These are phyloP conservation scores for Oryza coarctata DNA, from an alignment of 176 grass and related monocot species.

Conservation along the genomic window DNA sequence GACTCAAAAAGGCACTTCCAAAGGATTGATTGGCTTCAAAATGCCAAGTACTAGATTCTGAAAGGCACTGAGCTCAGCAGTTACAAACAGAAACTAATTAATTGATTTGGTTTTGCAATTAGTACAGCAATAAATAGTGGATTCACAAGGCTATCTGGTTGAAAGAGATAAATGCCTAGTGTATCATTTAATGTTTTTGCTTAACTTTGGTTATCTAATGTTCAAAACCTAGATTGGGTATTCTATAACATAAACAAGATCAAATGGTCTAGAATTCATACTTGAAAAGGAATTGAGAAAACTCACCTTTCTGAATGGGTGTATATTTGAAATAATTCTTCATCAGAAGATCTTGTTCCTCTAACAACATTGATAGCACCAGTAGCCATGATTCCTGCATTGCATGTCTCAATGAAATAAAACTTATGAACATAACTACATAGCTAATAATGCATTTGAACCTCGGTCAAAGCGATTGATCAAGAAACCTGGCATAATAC, in stretches of 20 bases:
- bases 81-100: conserved; percentile 14
- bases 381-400: conserved; percentile 88
- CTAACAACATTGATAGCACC: conserved; percentile 97
- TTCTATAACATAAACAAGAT: background rate
- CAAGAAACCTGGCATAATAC: background rate
- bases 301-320: conserved; percentile 85
- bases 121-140: background rate
- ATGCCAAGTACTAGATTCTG: background rate
- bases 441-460: background rate
- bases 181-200: conserved; percentile 15
- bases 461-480: conserved; percentile 3
- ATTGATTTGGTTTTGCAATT: background rate
- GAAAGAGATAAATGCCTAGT: background rate
- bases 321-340: conserved; percentile 93
- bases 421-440: background rate
- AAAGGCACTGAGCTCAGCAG: background rate
- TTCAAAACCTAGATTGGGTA: background rate
- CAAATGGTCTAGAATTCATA: background rate
- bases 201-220: background rate
- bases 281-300: background rate
- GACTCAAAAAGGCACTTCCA: background rate
- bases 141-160: background rate
- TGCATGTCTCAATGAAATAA: conserved; percentile 16
- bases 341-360: conserved; percentile 75
- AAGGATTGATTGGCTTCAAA: background rate